Base-by-base conservation (phyloP, 768 basidiomycete genomes). In the Coprinopsis cinerea region DNA sequence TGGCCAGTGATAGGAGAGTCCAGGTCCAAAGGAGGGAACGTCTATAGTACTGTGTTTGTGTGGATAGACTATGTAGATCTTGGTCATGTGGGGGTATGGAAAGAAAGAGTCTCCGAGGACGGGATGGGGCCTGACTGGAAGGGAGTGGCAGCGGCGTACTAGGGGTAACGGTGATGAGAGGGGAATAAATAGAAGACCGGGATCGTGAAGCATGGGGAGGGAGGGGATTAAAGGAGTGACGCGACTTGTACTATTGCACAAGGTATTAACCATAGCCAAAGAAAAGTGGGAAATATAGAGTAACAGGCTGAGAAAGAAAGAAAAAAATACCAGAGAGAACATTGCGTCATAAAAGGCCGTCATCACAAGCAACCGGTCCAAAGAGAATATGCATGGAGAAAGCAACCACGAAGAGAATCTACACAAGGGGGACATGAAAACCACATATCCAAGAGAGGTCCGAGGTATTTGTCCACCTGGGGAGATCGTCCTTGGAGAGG, bases 361-460 rank as follows among this genome's bases (percentile, higher is more conserved):
- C 22, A 25, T 43, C 22, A 25, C 18, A 43, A n/a, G n/a, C n/a
- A n/a, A n/a, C n/a, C n/a, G n/a, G 11, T 39, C 18, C 36, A 9
- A 6, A 39, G 17, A 39, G 36, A 17, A 39, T 6, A 18, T 39
- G 11, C 36, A 39, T 32, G 30, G 36, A 39, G 36, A 39, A 17
- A 39, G 36, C 36, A 18, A 26, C 20, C 23, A 20, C 24, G 27
- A 51, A 44, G n/a, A 25, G 20, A 43, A 35, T 17, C 28, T 23
- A 27, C 15, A 6, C 17, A 18, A 9, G 30, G 10, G 17, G 15
- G 43, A 18, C 41, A 41, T 41, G 23, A 24, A 34, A 26, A 26
- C 28, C n/a, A 45, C 25, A 32, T 45, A 45, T 45, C 44, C 44
- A 45, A 45, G 27, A 45, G 23, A 45, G 27, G 44, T 43, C 41